Evolutionary conservation across 306 rosid genomes (phyloP).

Genomic region (Gastrolobium bilobum): DNA sequence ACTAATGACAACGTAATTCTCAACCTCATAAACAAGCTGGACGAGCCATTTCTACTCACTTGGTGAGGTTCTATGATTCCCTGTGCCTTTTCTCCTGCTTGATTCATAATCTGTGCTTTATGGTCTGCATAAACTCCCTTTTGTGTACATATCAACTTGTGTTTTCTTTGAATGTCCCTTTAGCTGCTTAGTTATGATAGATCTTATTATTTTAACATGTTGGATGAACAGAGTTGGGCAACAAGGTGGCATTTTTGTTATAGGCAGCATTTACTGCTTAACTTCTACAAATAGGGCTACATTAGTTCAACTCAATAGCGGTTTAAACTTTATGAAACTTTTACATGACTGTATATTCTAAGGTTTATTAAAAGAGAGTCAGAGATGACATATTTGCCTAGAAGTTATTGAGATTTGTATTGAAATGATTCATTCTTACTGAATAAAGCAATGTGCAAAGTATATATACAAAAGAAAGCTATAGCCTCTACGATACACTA

Average conservation of each 20-base stretch:
- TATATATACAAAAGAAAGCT: no score
- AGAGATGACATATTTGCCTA: background rate
- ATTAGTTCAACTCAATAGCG: background rate
- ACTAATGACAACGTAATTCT: constrained; percentile 91
- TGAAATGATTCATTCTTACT: no score
- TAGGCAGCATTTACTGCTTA: background rate
- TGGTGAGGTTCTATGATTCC: constrained; percentile 63
- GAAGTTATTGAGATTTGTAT: no score
- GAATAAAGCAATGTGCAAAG: no score
- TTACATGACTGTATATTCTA: background rate
- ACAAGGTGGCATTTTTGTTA: background rate
- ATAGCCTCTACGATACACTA: no score
- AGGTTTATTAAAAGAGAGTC: background rate
- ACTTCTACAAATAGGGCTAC: background rate
- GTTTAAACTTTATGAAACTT: constrained; percentile 1
- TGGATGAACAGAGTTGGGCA: background rate
- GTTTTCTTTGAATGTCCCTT: background rate
- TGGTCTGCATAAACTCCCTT: constrained; percentile 8
- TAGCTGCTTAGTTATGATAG: background rate
- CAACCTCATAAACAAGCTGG: constrained; percentile 92
- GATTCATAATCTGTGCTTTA: background rate
- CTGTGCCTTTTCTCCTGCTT: background rate
- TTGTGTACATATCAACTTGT: background rate
- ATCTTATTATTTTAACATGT: constrained; percentile 8
- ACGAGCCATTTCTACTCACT: constrained; percentile 84